phyloP scores from a whole-genome alignment of 805 yeast species.

The Saccharomycopsis malanga region DNA sequence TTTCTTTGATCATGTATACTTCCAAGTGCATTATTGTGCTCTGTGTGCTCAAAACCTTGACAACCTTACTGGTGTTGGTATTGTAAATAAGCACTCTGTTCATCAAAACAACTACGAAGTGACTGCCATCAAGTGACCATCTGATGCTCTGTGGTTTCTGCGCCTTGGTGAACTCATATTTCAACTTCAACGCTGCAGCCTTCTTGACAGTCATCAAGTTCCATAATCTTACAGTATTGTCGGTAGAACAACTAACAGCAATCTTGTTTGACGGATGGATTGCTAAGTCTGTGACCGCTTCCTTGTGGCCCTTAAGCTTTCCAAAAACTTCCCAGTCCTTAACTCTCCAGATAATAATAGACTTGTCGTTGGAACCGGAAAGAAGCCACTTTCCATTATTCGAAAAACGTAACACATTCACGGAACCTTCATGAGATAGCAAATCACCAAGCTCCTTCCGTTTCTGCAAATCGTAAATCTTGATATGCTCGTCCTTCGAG shows the following conservation, averaged over 20 bases:
- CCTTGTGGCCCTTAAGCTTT: conserved; percentile 80
- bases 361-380: conserved; percentile 88
- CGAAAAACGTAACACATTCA: conserved; percentile 70
- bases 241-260: conserved; percentile 84
- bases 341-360: conserved; percentile 85
- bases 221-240: conserved; percentile 83
- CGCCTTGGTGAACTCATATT: conserved; percentile 46
- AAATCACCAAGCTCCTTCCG: conserved; percentile 90
- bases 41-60: conserved; percentile 44
- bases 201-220: conserved; percentile 93
- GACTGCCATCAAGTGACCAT: conserved; percentile 64
- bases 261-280: conserved; percentile 88
- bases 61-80: conserved; percentile 54
- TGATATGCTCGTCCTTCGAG: conserved; percentile 90
- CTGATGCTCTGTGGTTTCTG: conserved; percentile 58
- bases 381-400: conserved; percentile 77
- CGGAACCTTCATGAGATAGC: conserved; percentile 82
- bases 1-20: conserved; percentile 37
- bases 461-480: conserved; percentile 88
- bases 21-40: conserved; percentile 64
- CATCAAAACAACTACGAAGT: conserved; percentile 69
- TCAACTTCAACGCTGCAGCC: conserved; percentile 75
- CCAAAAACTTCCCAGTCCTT: conserved; percentile 96
- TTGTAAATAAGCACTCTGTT: conserved; percentile 59
- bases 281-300: conserved; percentile 74